Evolutionary conservation across 1,284 basidiomycete genomes (phyloP).

Genomic region (Boletus calvinii): DNA sequence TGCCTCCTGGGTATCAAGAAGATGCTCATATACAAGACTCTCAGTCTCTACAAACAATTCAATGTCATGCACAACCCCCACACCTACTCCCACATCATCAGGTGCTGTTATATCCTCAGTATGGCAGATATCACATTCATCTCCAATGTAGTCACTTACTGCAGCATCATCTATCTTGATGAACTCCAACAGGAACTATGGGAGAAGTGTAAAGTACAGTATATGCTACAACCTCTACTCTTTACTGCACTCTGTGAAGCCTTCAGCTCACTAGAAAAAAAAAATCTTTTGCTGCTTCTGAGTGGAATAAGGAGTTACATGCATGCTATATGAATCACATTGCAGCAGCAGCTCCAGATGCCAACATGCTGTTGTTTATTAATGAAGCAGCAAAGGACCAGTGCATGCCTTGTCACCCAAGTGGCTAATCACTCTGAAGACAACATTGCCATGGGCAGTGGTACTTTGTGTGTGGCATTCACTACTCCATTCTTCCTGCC

Average conservation of each 20-base stretch:
- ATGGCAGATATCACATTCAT: background rate
- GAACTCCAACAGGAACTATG: conserved; percentile 2
- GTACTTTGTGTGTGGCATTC: background rate
- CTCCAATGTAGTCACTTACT: background rate
- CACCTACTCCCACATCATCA: background rate
- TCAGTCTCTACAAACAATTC: background rate
- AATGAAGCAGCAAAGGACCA: conserved; percentile 29
- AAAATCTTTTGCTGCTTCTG: background rate
- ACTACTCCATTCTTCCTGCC: conserved; percentile 13
- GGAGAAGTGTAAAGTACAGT: background rate
- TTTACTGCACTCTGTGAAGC: background rate
- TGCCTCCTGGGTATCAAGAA: background rate
- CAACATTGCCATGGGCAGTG: too few species aligned
- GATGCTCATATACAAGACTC: background rate
- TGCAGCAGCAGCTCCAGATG: background rate
- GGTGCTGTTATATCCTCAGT: background rate
- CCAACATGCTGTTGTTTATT: conserved; percentile 16
- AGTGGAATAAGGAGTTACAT: background rate
- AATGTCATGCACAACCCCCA: background rate
- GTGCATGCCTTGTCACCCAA: background rate
- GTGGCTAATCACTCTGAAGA: background rate
- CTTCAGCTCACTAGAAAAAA: background rate
- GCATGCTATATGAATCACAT: conserved; percentile 7
- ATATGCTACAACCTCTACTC: background rate
- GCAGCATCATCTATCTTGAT: conserved; percentile 5